These are phyloP conservation scores for Talaromyces verruculosus DNA, from an alignment of 2,329 filamentous ascomycete species.

Conservation along the genomic window DNA sequence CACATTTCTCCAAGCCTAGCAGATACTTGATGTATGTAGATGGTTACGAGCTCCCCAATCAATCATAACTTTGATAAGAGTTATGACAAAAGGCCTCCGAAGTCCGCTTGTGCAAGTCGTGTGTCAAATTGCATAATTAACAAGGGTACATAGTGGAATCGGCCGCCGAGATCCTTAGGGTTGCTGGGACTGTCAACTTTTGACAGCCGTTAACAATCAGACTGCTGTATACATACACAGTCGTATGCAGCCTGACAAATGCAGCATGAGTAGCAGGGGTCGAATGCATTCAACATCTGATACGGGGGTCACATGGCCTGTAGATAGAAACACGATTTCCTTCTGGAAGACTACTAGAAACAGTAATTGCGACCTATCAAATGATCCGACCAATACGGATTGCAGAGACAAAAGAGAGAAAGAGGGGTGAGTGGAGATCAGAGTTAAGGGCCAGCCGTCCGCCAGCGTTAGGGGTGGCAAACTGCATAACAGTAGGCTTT, in stretches of 20 bases:
- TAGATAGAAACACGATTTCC: neutral
- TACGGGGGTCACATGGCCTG: neutral
- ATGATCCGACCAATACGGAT: neutral
- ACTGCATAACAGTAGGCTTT: neutral
- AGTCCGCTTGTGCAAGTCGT: neutral
- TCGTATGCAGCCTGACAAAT: neutral
- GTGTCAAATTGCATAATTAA: neutral
- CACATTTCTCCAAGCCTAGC: neutral
- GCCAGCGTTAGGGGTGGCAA: neutral
- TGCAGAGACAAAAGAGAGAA: neutral
- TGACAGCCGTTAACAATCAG: neutral
- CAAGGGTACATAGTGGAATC: neutral
- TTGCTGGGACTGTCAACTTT: neutral
- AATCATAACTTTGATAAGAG: neutral
- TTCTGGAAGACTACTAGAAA: slow-evolving; percentile 5
- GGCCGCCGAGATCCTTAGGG: neutral
- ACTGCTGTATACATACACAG: neutral
- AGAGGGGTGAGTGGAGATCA: slow-evolving; percentile 1
- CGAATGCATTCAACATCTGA: neutral
- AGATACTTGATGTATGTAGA: neutral
- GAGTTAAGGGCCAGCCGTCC: neutral
- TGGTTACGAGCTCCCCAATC: neutral
- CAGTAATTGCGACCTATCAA: neutral
- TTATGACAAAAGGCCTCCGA: neutral
- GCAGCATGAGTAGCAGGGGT: neutral